These are phyloP conservation scores for Remersonia thermophila DNA, from an alignment of 2,329 filamentous ascomycete species.

Conservation along the genomic window DNA sequence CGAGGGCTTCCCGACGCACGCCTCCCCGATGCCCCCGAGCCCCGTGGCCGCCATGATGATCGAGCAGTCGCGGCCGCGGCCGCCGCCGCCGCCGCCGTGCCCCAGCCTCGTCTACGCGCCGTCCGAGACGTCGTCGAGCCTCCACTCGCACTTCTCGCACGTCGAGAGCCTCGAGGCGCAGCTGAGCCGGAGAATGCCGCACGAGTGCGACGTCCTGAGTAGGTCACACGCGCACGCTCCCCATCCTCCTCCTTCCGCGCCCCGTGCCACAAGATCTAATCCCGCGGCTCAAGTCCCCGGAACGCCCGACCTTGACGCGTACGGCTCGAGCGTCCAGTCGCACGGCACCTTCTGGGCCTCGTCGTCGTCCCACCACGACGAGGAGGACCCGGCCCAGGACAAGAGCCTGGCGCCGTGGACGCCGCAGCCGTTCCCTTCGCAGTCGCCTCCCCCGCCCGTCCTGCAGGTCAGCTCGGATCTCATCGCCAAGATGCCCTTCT, in stretches of 20 bases:
- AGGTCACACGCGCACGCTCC: slow-evolving; percentile 25
- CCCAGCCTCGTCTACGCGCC: slow-evolving; percentile 49
- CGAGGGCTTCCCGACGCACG: slow-evolving; percentile 41
- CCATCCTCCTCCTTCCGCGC: slow-evolving; percentile 13
- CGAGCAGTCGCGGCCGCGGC: slow-evolving; percentile 39
- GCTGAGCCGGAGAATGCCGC: slow-evolving; percentile 31
- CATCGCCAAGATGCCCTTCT: slow-evolving; percentile 69
- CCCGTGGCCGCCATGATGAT: slow-evolving; percentile 43
- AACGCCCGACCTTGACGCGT: slow-evolving; percentile 41
- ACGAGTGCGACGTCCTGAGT: slow-evolving; percentile 45
- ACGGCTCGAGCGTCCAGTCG: slow-evolving; percentile 38
- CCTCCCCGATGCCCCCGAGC: slow-evolving; percentile 42
- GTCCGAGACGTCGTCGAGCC: slow-evolving; percentile 48
- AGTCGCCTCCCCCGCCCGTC: slow-evolving; percentile 32
- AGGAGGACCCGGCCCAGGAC: slow-evolving; percentile 25
- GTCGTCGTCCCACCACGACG: slow-evolving; percentile 31
- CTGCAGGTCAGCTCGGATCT: slow-evolving; percentile 47
- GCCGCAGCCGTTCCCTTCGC: slow-evolving; percentile 29
- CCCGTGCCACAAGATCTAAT: slow-evolving; percentile 15
- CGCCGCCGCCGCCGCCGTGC: slow-evolving; percentile 48
- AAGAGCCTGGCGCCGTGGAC: slow-evolving; percentile 37
- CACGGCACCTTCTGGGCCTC: slow-evolving; percentile 36
- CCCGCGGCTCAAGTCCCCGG: slow-evolving; percentile 25
- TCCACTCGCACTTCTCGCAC: slow-evolving; percentile 37
- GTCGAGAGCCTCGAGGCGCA: slow-evolving; percentile 46